A percentile compares a stretch with the other conserved stretches of the same genome.
Evolutionary conservation across 306 rosid genomes (phyloP).

Genomic region (Vigna hirtella): DNA sequence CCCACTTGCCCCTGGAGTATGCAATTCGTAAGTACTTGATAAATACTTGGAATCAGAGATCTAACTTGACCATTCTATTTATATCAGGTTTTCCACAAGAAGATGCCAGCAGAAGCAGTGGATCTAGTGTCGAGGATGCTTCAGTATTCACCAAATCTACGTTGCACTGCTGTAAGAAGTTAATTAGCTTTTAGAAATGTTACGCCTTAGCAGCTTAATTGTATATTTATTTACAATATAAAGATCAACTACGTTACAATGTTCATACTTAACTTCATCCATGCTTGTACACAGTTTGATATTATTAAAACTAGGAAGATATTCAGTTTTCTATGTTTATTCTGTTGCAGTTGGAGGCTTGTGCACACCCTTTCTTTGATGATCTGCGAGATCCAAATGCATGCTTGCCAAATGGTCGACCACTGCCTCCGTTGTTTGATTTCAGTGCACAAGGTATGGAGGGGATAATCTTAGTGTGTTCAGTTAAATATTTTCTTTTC

Average conservation of each 20-base stretch:
- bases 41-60: constrained; percentile 19
- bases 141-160: constrained; percentile 95
- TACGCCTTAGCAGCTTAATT: neutral
- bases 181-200: constrained; percentile 3
- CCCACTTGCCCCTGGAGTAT: neutral
- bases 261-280: neutral
- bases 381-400: constrained; percentile 79
- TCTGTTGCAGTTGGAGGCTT: constrained; percentile 81
- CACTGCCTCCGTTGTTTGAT: constrained; percentile 81
- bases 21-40: constrained; percentile 18
- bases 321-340: neutral
- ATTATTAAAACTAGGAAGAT: neutral
- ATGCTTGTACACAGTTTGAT: constrained; percentile 2
- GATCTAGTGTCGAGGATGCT: constrained; percentile 95
- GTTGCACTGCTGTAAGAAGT: constrained; percentile 87
- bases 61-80: constrained; percentile 34
- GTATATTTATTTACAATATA: neutral
- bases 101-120: constrained; percentile 84
- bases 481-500: neutral
- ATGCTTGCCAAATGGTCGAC: constrained; percentile 75
- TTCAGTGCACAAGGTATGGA: constrained; percentile 87
- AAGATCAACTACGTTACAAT: constrained; percentile 15
- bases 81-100: constrained; percentile 79
- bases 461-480: neutral
- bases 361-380: constrained; percentile 92